phyloP scores from a whole-genome alignment of 2,329 filamentous ascomycete genomes.

The Lachnellula cervina region DNA sequence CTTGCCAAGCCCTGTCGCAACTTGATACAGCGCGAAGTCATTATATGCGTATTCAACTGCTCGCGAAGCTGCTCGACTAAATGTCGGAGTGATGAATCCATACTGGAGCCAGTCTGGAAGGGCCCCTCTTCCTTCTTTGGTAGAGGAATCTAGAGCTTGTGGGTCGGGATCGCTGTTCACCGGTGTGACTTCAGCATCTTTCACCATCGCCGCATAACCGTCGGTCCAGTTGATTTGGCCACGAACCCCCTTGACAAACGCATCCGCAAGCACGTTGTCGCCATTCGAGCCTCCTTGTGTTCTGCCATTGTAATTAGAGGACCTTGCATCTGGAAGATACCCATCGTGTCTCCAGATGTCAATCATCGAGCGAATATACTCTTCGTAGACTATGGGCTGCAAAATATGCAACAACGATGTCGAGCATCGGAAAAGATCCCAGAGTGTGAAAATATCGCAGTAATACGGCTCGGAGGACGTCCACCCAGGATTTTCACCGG shows the following conservation, averaged over 20 bases:
- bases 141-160: slow-evolving; percentile 51
- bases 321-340: slow-evolving; percentile 61
- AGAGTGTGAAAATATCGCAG: slow-evolving; percentile 67
- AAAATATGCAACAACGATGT: slow-evolving; percentile 62
- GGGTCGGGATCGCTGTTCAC: slow-evolving; percentile 54
- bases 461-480: slow-evolving; percentile 62
- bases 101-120: slow-evolving; percentile 62
- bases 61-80: slow-evolving; percentile 56
- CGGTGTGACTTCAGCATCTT: slow-evolving; percentile 60
- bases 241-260: slow-evolving; percentile 61
- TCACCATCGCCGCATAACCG: slow-evolving; percentile 59
- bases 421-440: slow-evolving; percentile 59
- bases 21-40: slow-evolving; percentile 62
- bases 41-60: slow-evolving; percentile 65
- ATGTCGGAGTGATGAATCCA: slow-evolving; percentile 62
- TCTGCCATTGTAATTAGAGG: slow-evolving; percentile 64
- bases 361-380: slow-evolving; percentile 61
- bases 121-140: slow-evolving; percentile 63
- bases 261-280: slow-evolving; percentile 68
- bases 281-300: slow-evolving; percentile 66
- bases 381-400: slow-evolving; percentile 57
- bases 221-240: slow-evolving; percentile 60
- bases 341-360: slow-evolving; percentile 63
- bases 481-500: slow-evolving; percentile 67
- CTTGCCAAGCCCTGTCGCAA: slow-evolving; percentile 48